Base-by-base conservation (phyloP, 2,329 filamentous ascomycete species). In the Trichophyton simii region DNA sequence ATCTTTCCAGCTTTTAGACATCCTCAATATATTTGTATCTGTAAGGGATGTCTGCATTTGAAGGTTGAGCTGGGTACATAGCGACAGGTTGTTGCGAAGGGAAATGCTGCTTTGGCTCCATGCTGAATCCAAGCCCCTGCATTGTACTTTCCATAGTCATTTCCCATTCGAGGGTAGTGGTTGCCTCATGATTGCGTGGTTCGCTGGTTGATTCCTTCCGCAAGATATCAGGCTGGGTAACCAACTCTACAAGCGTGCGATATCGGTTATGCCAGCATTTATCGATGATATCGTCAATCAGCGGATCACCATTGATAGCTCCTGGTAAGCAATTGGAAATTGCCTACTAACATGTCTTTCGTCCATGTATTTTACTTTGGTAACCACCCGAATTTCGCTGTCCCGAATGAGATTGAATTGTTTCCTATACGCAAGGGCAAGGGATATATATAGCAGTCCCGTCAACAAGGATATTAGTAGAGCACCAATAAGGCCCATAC, bases 1-100 rank as follows among this genome's bases (percentile, higher is more conserved):
- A 73, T 20, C 64, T 59, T 65, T 72, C 70, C 28, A 73, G 69
- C 25, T 48, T 38, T 58, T 73, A 71, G 3, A 68, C 69, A 34
- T 64, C 67, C 55, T 71, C 63, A 28, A 72, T 69, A 67, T 68
- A 72, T 52, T 22, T 7, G 48, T 52, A 52, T 52, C 20, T 22
- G 18, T 4, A 46, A 22, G 2, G 42, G 8, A 9, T 46, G 5
- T 18, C 42, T 8, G 7, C 1, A 18, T 18, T 6, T 46, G 18
- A 18, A 22, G 42, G 15, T 18, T 5, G n/a, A 20, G n/a, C 3
- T 22, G 22, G 6, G 8, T 7, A 20, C 42, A 46, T 46, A 18
- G 15, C 42, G 4, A 22, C 42, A 46, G 31, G 31, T 34, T 18
- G 18, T 20, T 46, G 42, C 15, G n/a, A 46, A 22, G 42, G 15